A percentile compares a stretch with the other conserved stretches of the same genome.
Evolutionary conservation across 371 early-diverging fungal species (phyloP).

Genomic region (Mucor saturninus): DNA sequence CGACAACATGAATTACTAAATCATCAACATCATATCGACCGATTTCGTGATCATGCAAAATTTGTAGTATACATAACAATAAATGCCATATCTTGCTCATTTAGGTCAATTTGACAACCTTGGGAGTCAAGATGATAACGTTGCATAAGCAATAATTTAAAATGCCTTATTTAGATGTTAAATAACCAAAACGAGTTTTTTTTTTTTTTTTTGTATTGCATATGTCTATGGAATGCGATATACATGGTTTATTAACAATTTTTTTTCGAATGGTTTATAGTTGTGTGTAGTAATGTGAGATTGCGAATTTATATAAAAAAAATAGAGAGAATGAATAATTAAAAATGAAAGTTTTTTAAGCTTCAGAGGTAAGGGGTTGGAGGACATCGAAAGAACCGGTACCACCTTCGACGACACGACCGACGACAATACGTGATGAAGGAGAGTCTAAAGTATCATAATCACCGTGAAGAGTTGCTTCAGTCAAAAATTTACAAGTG

Average conservation of each 20-base stretch:
- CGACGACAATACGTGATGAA: conserved; percentile 92
- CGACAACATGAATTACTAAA: no score
- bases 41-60: no score
- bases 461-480: conserved; percentile 88
- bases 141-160: no score
- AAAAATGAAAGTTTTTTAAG: conserved; percentile 13
- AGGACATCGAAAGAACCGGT: conserved; percentile 95
- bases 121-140: no score
- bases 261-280: not conserved
- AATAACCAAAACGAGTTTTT: not conserved
- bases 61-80: no score
- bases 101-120: no score
- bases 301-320: conserved; percentile 6
- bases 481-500: conserved; percentile 92
- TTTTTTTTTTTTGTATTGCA: not conserved
- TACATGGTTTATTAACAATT: conserved; percentile 2
- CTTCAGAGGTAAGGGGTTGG: conserved; percentile 54
- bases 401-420: conserved; percentile 92
- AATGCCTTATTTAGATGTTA: no score
- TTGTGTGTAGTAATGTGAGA: conserved; percentile 3
- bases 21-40: no score
- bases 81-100: no score
- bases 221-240: conserved; percentile 6
- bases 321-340: conserved; percentile 10
- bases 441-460: conserved; percentile 89